Base-by-base conservation (phyloP, 1,284 basidiomycete species). In the Pseudozyma tsukubaensis region DNA sequence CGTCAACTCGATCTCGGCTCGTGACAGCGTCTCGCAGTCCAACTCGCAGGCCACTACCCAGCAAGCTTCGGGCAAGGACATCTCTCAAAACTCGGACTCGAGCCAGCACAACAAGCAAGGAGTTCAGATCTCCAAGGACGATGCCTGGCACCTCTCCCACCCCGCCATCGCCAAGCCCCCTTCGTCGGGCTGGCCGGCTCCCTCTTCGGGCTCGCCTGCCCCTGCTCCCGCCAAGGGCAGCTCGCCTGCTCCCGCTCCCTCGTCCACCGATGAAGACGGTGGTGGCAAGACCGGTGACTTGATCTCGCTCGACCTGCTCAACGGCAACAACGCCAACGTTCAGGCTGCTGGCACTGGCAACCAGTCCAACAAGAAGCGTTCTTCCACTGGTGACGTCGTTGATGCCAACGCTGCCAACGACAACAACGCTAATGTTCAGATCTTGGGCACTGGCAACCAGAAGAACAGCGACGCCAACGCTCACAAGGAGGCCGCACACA, bases 401-500 rank as follows among this genome's bases (percentile, higher is more conserved):
- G 53, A 56, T 49, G 32, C 37, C 43, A 35, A 48, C 19, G 53
- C 54, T 10, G 48, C 56, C 60, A 57, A 63, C 60, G 48, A 42
- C 49, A 63, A 63, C 53, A 18, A 56, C 36, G 54, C 60, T 49
- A 63, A 63, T 53, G 24, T 56, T 12, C 53, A 52, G 43, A 35
- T 63, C 49, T 53, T 63, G 18, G 54, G 54, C 35, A 63, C 60
- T 32, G 60, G 60, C 60, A 56, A 51, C 60, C 60, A 63, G 52
- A 55, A 55, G 39, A 61, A 61, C 42, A 55, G 50, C 32, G 52
- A 61, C 34, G 48, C 21, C 49, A 21, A 55, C 44, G 36, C 36
- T 32, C 36, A 57, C 37, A 48, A 57, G 43, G 8, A 48, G 40
- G 21, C 36, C 18, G 10, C 40, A 14, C 18, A 62, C 11, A 14